Percentiles rank a stretch among this genome's conserved stretches.
phyloP scores from a whole-genome alignment of 176 grass and related monocot genomes.

The Eragrostis curvula region DNA sequence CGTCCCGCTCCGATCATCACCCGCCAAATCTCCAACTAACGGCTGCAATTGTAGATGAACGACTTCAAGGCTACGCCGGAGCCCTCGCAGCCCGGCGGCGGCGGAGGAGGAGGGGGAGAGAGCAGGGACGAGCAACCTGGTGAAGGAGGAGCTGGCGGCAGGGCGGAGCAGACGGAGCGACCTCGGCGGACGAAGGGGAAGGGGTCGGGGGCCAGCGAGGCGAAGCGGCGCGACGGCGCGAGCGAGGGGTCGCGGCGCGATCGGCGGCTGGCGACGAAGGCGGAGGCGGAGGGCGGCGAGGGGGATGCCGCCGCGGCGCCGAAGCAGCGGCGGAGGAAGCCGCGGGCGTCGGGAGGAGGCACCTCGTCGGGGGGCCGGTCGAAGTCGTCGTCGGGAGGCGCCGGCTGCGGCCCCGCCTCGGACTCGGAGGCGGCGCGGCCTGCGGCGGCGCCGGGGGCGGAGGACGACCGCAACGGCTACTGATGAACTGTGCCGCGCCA shows the following conservation, averaged over 20 bases:
- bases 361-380: slow-evolving; percentile 41
- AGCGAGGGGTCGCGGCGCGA: slow-evolving; percentile 39
- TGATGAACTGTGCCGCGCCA: neutral
- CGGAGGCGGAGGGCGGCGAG: slow-evolving; percentile 44
- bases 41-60: slow-evolving; percentile 48
- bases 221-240: slow-evolving; percentile 38
- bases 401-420: slow-evolving; percentile 19
- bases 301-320: slow-evolving; percentile 30
- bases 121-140: neutral
- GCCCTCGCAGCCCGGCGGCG: slow-evolving; percentile 6
- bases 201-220: slow-evolving; percentile 30
- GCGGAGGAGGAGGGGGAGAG: neutral
- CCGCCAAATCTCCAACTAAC: slow-evolving; percentile 25
- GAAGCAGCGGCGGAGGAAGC: slow-evolving; percentile 61
- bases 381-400: slow-evolving; percentile 43
- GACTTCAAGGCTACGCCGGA: slow-evolving; percentile 49
- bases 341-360: slow-evolving; percentile 32
- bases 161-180: slow-evolving; percentile 36
- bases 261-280: neutral
- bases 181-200: slow-evolving; percentile 48
- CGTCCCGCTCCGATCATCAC: neutral
- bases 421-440: slow-evolving; percentile 25
- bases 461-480: slow-evolving; percentile 30
- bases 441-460: slow-evolving; percentile 11
- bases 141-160: slow-evolving; percentile 10